Percentiles rank a stretch among this genome's conserved stretches.
These are phyloP conservation scores for Tetradesmus lagerheimii DNA, from an alignment of 139 green algal species.

Conservation along the genomic window DNA sequence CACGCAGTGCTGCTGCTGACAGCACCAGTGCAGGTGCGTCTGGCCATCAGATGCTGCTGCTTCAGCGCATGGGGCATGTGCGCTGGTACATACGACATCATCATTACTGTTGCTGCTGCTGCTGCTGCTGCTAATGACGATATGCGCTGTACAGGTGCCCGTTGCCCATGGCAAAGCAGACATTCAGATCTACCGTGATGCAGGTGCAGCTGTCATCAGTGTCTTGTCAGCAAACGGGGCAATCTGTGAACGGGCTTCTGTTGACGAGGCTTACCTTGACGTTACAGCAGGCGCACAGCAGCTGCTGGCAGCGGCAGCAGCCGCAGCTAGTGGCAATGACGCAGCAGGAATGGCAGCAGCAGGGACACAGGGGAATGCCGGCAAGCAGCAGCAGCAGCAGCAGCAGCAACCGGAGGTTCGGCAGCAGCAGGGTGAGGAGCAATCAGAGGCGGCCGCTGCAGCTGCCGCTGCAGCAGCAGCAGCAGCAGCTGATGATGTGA, in stretches of 20 bases:
- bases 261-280: constrained; percentile 90
- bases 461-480: not conserved
- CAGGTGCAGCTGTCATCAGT: constrained; percentile 59
- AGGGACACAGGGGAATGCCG: not conserved
- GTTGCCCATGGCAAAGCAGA: constrained; percentile 88
- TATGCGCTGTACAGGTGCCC: constrained; percentile 81
- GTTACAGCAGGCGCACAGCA: constrained; percentile 69
- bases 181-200: constrained; percentile 80
- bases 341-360: not conserved
- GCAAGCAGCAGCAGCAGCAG: not conserved
- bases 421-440: no score
- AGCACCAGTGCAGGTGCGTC: no score
- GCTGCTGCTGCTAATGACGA: not conserved
- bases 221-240: not conserved
- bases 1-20: no score
- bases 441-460: no score
- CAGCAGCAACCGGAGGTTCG: no score
- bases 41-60: not conserved
- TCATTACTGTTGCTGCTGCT: not conserved
- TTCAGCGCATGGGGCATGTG: no score
- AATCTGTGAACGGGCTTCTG: constrained; percentile 79
- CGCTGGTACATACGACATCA: no score
- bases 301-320: constrained; percentile 51
- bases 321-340: not conserved
- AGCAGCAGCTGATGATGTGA: not conserved